A percentile compares a stretch with the other conserved stretches of the same genome.
Conservation (phyloP, 805 yeast species). For the Limtongia smithiae region DNA sequence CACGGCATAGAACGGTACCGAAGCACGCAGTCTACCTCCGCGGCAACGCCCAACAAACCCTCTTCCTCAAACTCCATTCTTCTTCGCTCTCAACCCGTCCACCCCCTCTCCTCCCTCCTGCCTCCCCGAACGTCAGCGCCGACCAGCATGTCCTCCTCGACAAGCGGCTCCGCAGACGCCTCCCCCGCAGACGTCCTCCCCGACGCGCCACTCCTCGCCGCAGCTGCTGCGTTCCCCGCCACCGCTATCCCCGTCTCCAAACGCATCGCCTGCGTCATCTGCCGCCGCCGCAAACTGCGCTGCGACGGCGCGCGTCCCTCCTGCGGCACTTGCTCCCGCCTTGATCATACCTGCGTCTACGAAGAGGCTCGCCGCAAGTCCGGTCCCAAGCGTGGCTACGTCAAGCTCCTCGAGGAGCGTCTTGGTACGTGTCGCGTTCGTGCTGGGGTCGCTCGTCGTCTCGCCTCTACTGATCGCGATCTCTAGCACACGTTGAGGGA, state of each 20-base stretch:
- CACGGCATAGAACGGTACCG: too few species aligned
- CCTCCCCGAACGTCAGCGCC: too few species aligned
- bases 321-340: slow-evolving; percentile 36
- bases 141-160: too few species aligned
- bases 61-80: too few species aligned
- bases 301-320: slow-evolving; percentile 38
- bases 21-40: too few species aligned
- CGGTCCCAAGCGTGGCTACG: slow-evolving; percentile 38
- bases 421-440: slow-evolving; percentile 20
- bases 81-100: too few species aligned
- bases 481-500: slow-evolving; percentile 21
- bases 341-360: slow-evolving; percentile 35
- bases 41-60: too few species aligned
- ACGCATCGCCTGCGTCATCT: slow-evolving; percentile 35
- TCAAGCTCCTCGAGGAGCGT: slow-evolving; percentile 35
- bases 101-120: too few species aligned
- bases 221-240: too few species aligned
- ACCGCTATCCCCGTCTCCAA: slow-evolving; percentile 7
- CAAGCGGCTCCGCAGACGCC: too few species aligned
- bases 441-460: not conserved
- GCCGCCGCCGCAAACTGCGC: slow-evolving; percentile 37
- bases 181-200: too few species aligned
- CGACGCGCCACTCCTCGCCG: too few species aligned
- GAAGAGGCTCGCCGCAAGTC: slow-evolving; percentile 33
- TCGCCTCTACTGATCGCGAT: not conserved